Evolutionary conservation across 176 grass and related monocot species (phyloP), one percentile per base, ranked within the genome.

Genomic region (Carex kokanica): DNA sequence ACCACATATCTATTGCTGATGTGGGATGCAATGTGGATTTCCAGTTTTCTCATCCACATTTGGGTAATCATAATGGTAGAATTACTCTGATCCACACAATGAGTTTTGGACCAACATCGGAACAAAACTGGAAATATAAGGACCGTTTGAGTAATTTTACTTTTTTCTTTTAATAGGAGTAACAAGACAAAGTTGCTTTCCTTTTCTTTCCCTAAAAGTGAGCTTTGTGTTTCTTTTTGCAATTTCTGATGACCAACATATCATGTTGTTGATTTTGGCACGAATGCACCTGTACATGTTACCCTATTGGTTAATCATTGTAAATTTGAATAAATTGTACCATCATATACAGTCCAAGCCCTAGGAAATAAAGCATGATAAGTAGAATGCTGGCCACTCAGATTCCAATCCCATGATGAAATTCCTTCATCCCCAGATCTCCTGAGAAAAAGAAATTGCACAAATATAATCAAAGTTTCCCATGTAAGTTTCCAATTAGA

Each of bases 331-430:
- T 62, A 84, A 88, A 60, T 2, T 64, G 58, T 94, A 98, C 95
- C 95, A 87, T 98, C 95, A 90, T 98, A 98, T 82, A 98, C 89
- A 64, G 92, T 98, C 95, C 95, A 98, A 38, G 92, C 95, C 82
- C 95, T 90, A 86, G 95, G 95, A 84, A 98, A 98, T 60, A 98
- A 91, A 85, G 95, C 95, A 84, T 98, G 95, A 65, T 98, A 98
- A 81, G 95, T 98, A 16, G 95, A 98, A 80, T 87, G 95, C 71
- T 94, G 92, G 17, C 95, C 95, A 85, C 69, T 92, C 83, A 98
- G 80, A 83, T 98, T 98, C 95, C 95, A 98, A 66, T 94, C 92
- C 95, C 95, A 98, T 38, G 92, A 93, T 85, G 92, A 98, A 88
- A 98, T 93, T 72, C 95, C 92, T 74, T 87, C 85, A 82, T 98